Base-by-base conservation (phyloP, 345 rosid genomes). In the Citrus glauca region DNA sequence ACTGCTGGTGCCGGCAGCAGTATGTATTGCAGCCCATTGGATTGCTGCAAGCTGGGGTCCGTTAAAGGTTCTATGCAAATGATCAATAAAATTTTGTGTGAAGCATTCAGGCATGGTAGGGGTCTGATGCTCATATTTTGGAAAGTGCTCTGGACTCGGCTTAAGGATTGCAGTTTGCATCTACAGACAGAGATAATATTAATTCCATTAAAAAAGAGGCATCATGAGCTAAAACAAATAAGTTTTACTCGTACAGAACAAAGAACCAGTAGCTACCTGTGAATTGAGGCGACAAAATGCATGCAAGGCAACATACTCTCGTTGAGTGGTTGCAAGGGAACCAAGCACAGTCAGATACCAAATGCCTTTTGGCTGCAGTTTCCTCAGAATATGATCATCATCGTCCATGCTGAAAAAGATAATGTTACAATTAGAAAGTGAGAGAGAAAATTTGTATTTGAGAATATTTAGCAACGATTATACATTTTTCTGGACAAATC, bases 11-110 rank as follows among this genome's bases (percentile, higher is more conserved):
- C 99, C 99, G 68, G 99, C 99, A 84, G 98, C 99, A 20, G 99
- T 96, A 79, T 96, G 99, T 84, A 87, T 96, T 59, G 99, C 99
- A 75, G 99, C 99, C 99, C 98, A 94, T 63, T 94, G 94, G 69
- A 96, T 96, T 77, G 99, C 98, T 55, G 90, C 92, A 72, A 96
- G 87, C 86, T 96, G 99, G 45, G 99, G 99, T 14, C 85, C 91
- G 68, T 96, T 96, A 83, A 96, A 96, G 78, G 91, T 86, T 84
- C 95, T 84, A 72, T 86, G 92, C 81, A 96, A 79, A 86, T 94
- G 92, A 71, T 89, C 95, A 64, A 81, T 86, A 81, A 96, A 96
- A 83, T 90, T 91, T 61, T 82, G 95, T 2, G 98, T 96, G 83
- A 96, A 96, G 85, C 99, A 96, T 67, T 94, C 99, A 0, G 99